phyloP scores from a whole-genome alignment of 192 early-diverging fungal genomes.

The Mortierella antarctica region DNA sequence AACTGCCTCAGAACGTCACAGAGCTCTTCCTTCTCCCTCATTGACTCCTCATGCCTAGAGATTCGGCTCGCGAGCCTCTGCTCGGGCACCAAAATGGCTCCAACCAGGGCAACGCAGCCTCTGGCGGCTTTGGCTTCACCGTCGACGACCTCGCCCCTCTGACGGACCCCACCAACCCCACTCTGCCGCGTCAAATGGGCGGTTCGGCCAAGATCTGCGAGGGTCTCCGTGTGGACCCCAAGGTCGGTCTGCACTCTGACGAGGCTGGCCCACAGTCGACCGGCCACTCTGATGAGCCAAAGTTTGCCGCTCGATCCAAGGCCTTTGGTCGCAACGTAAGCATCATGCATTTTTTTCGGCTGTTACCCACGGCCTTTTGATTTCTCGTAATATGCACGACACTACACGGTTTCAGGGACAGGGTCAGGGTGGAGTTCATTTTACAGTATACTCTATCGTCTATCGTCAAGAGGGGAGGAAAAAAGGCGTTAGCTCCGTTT shows the following conservation, averaged over 20 bases:
- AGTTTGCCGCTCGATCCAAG: constrained; percentile 54
- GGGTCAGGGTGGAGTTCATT: neutral
- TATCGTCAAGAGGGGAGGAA: no score
- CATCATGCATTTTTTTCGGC: neutral
- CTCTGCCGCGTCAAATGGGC: constrained; percentile 66
- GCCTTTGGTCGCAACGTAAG: constrained; percentile 61
- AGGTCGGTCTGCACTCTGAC: constrained; percentile 64
- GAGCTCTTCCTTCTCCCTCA: neutral
- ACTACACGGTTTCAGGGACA: neutral
- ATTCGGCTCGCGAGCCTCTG: constrained; percentile 31
- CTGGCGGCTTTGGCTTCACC: constrained; percentile 57
- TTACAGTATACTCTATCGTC: no score
- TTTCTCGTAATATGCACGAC: neutral
- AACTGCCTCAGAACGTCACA: neutral
- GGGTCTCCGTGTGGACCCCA: constrained; percentile 70
- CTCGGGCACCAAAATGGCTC: constrained; percentile 1
- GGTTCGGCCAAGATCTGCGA: constrained; percentile 68
- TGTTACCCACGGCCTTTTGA: no score
- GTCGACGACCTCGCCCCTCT: constrained; percentile 65
- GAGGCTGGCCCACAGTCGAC: constrained; percentile 26
- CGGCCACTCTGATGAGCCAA: constrained; percentile 11
- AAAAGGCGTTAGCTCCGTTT: no score
- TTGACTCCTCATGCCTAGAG: constrained; percentile 5
- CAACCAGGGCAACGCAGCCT: neutral
- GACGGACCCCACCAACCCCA: constrained; percentile 75